A percentile compares a stretch with the other conserved stretches of the same genome.
phyloP scores from a whole-genome alignment of 768 basidiomycete species.

The Lentinula sp. region DNA sequence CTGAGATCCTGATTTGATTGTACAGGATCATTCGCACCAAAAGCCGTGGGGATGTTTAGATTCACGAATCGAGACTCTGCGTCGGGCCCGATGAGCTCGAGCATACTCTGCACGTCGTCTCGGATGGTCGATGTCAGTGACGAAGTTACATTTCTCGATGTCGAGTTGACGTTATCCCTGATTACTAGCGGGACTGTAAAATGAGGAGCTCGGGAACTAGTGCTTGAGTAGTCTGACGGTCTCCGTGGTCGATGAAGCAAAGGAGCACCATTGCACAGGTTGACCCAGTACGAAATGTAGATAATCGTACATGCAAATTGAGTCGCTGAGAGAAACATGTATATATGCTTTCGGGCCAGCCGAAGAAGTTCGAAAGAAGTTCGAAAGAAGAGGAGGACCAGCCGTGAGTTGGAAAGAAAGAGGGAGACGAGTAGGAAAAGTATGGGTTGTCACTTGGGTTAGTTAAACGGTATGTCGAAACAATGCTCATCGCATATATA shows the following conservation, averaged over 20 bases:
- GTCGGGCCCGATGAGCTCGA: not conserved
- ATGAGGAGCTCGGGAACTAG: not conserved
- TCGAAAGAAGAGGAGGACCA: not conserved
- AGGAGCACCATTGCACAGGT: not conserved
- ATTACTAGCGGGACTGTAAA: not conserved
- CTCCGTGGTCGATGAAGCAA: not conserved
- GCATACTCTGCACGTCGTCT: not conserved
- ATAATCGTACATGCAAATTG: not conserved
- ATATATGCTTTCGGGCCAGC: not conserved
- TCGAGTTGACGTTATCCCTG: not conserved
- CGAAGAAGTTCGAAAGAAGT: not conserved
- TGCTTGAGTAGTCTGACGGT: not conserved
- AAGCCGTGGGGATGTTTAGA: not conserved
- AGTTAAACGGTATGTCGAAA: not conserved
- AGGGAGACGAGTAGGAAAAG: not conserved
- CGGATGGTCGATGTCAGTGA: conserved; percentile 6
- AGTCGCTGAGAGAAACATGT: not conserved
- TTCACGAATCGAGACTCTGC: not conserved
- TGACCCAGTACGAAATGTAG: not conserved
- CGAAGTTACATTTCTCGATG: not conserved
- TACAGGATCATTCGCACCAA: conserved; percentile 1
- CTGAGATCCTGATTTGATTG: not conserved
- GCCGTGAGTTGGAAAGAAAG: not conserved
- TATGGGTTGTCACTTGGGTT: not conserved
- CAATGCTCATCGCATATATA: not conserved